phyloP scores from a whole-genome alignment of 1,284 basidiomycete genomes.

The Moniliophthora roreri region DNA sequence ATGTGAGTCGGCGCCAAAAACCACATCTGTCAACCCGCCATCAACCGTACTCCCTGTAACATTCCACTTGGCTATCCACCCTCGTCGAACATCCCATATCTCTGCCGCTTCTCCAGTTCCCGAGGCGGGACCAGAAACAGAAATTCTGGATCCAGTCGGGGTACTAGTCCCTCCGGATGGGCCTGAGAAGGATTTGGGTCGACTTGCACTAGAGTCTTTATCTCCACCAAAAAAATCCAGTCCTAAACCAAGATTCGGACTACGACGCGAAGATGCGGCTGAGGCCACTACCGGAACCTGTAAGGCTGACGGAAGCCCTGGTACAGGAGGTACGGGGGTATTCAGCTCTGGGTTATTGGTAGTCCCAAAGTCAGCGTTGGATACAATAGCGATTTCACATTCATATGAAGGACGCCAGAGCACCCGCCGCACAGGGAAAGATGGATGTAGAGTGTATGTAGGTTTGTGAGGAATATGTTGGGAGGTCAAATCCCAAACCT shows the following conservation, averaged over 20 bases:
- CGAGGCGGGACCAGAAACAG: background rate
- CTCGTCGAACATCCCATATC: conserved; percentile 85
- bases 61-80: conserved; percentile 82
- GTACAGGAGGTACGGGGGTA: conserved; percentile 11
- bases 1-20: conserved; percentile 68
- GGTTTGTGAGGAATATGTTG: conserved; percentile 58
- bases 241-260: background rate
- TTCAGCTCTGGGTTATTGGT: conserved; percentile 32
- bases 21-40: conserved; percentile 70
- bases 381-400: conserved; percentile 76
- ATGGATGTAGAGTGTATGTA: conserved; percentile 72
- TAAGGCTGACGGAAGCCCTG: background rate
- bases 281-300: background rate
- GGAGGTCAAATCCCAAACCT: conserved; percentile 43
- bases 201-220: background rate
- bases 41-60: conserved; percentile 62
- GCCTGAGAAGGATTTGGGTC: background rate
- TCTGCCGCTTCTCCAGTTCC: conserved; percentile 59
- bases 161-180: background rate
- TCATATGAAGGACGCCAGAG: conserved; percentile 80
- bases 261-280: conserved; percentile 1
- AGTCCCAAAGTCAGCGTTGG: conserved; percentile 59
- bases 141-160: background rate
- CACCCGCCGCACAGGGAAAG: conserved; percentile 73
- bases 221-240: background rate